phyloP scores from a whole-genome alignment of 2,329 filamentous ascomycete genomes.

The Beauveria sp. region DNA sequence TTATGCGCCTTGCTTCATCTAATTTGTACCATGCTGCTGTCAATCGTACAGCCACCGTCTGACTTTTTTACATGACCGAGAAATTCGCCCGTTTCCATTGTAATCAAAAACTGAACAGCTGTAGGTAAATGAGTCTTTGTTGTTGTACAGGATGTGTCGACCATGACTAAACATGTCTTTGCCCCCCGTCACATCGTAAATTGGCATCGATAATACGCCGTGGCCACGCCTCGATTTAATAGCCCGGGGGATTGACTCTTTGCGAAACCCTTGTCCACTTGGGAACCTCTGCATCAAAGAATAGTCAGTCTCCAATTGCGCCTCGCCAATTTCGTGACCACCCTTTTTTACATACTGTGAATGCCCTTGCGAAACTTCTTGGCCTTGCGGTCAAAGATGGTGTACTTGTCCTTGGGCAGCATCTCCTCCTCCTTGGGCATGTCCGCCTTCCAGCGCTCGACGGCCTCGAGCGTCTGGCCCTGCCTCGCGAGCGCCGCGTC shows the following conservation, averaged over 20 bases:
- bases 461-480: slow-evolving; percentile 63
- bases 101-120: not conserved
- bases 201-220: not conserved
- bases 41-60: slow-evolving; percentile 8
- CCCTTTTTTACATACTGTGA: slow-evolving; percentile 61
- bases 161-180: not conserved
- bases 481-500: slow-evolving; percentile 69
- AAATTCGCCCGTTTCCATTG: not conserved
- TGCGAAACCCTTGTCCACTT: slow-evolving; percentile 97
- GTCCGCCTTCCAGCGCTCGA: slow-evolving; percentile 87
- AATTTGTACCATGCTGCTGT: slow-evolving; percentile 3
- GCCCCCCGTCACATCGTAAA: slow-evolving; percentile 4
- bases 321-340: not conserved
- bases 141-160: slow-evolving; percentile 10
- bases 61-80: not conserved
- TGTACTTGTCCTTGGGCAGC: slow-evolving; percentile 95
- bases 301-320: slow-evolving; percentile 3
- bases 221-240: slow-evolving; percentile 44
- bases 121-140: slow-evolving; percentile 5
- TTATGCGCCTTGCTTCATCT: slow-evolving; percentile 12
- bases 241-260: slow-evolving; percentile 88
- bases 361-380: slow-evolving; percentile 95
- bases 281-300: slow-evolving; percentile 54
- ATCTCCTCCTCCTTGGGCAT: slow-evolving; percentile 97
- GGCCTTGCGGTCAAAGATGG: slow-evolving; percentile 92